phyloP scores from a whole-genome alignment of 257 asterid genomes.

The Ehretia macrophylla region DNA sequence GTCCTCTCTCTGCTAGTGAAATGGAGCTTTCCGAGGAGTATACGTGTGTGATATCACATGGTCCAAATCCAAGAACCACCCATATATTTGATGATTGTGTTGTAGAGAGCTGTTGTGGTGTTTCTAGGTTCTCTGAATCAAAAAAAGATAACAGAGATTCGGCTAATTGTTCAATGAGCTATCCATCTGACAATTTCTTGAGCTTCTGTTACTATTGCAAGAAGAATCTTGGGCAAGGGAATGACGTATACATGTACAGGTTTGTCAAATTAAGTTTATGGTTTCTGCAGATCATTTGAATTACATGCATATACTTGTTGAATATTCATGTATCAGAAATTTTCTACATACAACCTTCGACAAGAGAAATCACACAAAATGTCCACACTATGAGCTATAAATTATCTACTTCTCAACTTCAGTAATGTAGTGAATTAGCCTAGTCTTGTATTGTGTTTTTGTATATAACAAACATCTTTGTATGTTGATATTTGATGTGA shows the following conservation, averaged over 20 bases:
- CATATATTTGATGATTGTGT: constrained; percentile 84
- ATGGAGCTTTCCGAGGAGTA: constrained; percentile 95
- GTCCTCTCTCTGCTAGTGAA: constrained; percentile 54
- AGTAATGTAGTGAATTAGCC: not conserved
- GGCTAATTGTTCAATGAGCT: constrained; percentile 33
- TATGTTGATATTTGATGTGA: too few relatives aligned
- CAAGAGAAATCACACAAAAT: too few relatives aligned
- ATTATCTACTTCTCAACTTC: not conserved
- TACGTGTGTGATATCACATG: constrained; percentile 77
- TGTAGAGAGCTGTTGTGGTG: constrained; percentile 70
- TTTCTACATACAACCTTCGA: too few relatives aligned
- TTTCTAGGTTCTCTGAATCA: constrained; percentile 41
- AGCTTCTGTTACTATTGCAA: constrained; percentile 73
- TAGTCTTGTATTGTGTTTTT: too few relatives aligned
- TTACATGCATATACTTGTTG: not conserved
- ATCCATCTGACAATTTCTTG: constrained; percentile 63
- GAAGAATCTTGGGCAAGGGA: constrained; percentile 68
- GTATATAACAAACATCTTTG: too few relatives aligned
- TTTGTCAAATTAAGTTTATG: constrained; percentile 16
- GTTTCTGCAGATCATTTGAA: not conserved
- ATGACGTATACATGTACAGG: constrained; percentile 85
- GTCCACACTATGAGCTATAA: too few relatives aligned
- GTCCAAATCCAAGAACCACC: constrained; percentile 78
- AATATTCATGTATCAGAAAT: too few relatives aligned
- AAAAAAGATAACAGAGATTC: constrained; percentile 21